Evolutionary conservation across 306 rosid species (phyloP).

Genomic region (Dalbergia cultrata): DNA sequence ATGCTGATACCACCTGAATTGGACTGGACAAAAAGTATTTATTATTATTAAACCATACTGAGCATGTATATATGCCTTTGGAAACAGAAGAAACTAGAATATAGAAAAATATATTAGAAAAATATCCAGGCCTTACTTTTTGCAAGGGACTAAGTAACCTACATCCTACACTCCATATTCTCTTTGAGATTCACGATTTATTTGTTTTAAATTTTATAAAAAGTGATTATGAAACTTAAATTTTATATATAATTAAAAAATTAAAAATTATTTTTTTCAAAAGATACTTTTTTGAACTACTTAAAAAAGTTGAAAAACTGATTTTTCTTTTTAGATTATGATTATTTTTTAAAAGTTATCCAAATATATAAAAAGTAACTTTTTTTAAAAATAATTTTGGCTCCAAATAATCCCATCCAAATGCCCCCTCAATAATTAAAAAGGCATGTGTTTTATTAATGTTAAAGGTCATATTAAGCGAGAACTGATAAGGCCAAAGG

Average conservation of each 20-base stretch:
- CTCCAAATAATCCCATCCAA: too few relatives aligned
- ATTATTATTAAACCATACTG: slow-evolving; percentile 15
- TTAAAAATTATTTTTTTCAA: too few relatives aligned
- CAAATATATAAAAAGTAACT: too few relatives aligned
- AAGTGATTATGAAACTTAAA: too few relatives aligned
- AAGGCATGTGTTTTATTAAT: slow-evolving; percentile 16
- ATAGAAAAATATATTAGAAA: not conserved
- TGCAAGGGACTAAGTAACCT: not conserved
- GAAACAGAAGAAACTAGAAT: not conserved
- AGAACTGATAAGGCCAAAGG: not conserved
- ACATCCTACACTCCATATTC: too few relatives aligned
- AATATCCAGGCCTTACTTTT: not conserved
- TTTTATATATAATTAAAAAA: too few relatives aligned
- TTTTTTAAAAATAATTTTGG: too few relatives aligned
- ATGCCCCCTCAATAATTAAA: not conserved
- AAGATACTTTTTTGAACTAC: too few relatives aligned
- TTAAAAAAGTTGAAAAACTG: too few relatives aligned
- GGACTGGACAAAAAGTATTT: slow-evolving; percentile 4
- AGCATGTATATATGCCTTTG: not conserved
- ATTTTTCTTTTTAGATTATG: too few relatives aligned
- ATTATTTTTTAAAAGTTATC: too few relatives aligned
- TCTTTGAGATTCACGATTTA: not conserved
- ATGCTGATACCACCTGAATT: slow-evolving; percentile 17
- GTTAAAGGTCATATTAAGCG: slow-evolving; percentile 27
- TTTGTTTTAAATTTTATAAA: too few relatives aligned